Evolutionary conservation across 164 flowering plant species (phyloP).

Genomic region (Buxus sempervirens): DNA sequence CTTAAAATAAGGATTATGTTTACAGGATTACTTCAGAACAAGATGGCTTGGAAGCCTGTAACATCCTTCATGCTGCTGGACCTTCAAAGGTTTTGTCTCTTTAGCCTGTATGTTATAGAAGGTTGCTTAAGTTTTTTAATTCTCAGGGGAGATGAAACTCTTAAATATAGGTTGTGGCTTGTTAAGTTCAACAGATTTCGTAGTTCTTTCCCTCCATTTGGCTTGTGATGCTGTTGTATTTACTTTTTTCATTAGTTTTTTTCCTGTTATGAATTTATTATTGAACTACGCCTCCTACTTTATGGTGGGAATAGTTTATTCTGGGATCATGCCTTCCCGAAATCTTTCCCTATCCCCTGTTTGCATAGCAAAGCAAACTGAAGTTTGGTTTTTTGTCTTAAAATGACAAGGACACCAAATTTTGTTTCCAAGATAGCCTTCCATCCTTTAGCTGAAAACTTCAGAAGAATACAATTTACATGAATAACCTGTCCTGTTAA

Average conservation of each 20-base stretch:
- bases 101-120: neutral
- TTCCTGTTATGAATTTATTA: neutral
- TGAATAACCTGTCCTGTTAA: neutral
- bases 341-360: neutral
- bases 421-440: neutral
- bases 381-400: neutral
- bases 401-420: neutral
- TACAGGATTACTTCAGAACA: constrained; percentile 74
- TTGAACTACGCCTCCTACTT: neutral
- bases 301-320: too few species aligned
- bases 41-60: constrained; percentile 94
- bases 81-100: constrained; percentile 79
- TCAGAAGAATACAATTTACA: too few species aligned
- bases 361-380: neutral
- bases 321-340: too few species aligned
- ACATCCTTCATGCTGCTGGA: constrained; percentile 83
- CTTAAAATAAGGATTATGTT: neutral
- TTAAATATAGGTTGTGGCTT: neutral
- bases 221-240: neutral
- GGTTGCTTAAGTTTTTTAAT: neutral
- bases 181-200: neutral
- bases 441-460: neutral
- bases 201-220: neutral
- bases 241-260: too few species aligned
- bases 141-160: neutral